A percentile compares a stretch with the other conserved stretches of the same genome.
phyloP scores from a whole-genome alignment of 2,329 filamentous ascomycete species.

The Aspergillus unguis region DNA sequence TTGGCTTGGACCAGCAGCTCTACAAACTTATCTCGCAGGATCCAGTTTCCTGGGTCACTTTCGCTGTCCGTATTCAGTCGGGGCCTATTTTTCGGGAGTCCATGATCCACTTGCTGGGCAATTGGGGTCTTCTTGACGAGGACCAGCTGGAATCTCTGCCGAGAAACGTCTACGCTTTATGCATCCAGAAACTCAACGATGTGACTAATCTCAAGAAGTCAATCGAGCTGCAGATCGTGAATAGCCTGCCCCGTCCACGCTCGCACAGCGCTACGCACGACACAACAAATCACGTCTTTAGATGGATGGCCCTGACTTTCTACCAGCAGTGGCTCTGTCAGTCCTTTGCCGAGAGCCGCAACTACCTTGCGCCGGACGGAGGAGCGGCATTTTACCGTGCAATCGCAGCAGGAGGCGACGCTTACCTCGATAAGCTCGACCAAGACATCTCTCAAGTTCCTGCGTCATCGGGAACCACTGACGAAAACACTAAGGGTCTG shows the following conservation, averaged over 20 bases:
- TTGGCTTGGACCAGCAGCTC: slow-evolving; percentile 44
- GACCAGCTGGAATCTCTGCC: slow-evolving; percentile 19
- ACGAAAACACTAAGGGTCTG: slow-evolving; percentile 23
- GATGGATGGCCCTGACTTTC: slow-evolving; percentile 13
- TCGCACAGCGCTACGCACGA: not conserved
- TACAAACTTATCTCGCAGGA: slow-evolving; percentile 43
- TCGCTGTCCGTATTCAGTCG: slow-evolving; percentile 46
- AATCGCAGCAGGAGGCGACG: slow-evolving; percentile 37
- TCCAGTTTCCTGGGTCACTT: slow-evolving; percentile 46
- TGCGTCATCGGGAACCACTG: slow-evolving; percentile 26
- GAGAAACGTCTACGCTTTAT: slow-evolving; percentile 19
- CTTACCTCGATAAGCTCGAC: slow-evolving; percentile 42
- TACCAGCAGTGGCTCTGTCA: slow-evolving; percentile 47
- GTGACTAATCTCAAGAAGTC: slow-evolving; percentile 25
- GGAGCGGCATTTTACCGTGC: slow-evolving; percentile 46
- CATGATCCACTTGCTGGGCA: slow-evolving; percentile 30
- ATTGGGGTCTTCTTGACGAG: slow-evolving; percentile 24
- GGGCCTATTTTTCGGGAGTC: slow-evolving; percentile 37
- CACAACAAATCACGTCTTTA: slow-evolving; percentile 1
- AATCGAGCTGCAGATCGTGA: slow-evolving; percentile 27
- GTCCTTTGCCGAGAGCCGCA: slow-evolving; percentile 38
- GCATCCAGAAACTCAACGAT: slow-evolving; percentile 23
- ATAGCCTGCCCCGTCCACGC: slow-evolving; percentile 23
- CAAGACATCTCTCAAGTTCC: slow-evolving; percentile 24
- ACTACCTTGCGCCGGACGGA: slow-evolving; percentile 41